Evolutionary conservation across 257 asterid species (phyloP).

Genomic region (Scutellaria baicalensis): DNA sequence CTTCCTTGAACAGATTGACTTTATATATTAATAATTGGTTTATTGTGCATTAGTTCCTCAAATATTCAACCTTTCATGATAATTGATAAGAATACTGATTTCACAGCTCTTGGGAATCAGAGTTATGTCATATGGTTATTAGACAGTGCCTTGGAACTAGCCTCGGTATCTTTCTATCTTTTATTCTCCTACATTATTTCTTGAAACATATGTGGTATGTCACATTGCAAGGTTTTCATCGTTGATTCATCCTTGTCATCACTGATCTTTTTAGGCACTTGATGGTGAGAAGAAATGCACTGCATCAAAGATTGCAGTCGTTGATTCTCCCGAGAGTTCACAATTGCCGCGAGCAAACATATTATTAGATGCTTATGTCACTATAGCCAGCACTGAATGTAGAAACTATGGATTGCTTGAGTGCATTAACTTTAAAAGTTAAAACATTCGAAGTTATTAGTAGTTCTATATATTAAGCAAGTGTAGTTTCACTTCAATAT

Average conservation of each 20-base stretch:
- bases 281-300: background rate
- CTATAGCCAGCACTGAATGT: background rate
- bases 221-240: background rate
- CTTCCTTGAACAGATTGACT: background rate
- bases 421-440: background rate
- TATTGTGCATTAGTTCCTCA: background rate
- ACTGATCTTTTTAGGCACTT: background rate
- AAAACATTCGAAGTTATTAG: background rate
- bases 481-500: background rate
- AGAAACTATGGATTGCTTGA: background rate
- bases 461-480: background rate
- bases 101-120: background rate
- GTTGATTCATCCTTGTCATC: background rate
- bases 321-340: too few species aligned
- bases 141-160: background rate
- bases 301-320: too few species aligned
- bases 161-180: background rate
- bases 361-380: background rate
- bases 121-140: too few species aligned
- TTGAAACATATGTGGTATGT: too few species aligned
- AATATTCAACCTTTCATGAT: too few species aligned
- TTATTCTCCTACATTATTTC: background rate
- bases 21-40: background rate
- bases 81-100: too few species aligned
- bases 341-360: too few species aligned